Percentiles rank a stretch among this genome's conserved stretches.
These are phyloP conservation scores for Paraphysoderma sedebokerense DNA, from an alignment of 371 early-diverging fungal genomes.

Conservation along the genomic window DNA sequence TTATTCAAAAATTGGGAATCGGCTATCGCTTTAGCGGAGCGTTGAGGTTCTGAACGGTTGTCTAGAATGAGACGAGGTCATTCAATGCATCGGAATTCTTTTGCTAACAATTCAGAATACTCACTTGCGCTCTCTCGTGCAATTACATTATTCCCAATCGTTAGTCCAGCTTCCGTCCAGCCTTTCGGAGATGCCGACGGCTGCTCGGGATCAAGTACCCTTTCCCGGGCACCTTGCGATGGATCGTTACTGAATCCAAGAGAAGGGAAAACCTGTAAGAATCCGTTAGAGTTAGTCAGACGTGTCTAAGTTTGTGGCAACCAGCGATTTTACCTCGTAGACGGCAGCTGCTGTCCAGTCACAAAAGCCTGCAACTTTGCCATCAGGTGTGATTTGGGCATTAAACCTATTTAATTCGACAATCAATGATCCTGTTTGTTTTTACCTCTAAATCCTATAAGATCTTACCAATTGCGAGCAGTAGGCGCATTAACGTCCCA, in stretches of 20 bases:
- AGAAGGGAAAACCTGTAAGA: background rate
- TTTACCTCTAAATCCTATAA: too few relatives aligned
- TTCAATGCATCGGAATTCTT: too few relatives aligned
- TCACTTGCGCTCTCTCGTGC: background rate
- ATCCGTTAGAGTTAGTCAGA: too few relatives aligned
- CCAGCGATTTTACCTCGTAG: too few relatives aligned
- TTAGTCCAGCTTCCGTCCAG: conserved; percentile 18
- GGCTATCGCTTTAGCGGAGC: background rate
- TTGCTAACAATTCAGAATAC: background rate
- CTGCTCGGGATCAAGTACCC: conserved; percentile 56
- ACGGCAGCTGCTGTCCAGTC: background rate
- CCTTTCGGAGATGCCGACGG: conserved; percentile 53
- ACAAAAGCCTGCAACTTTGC: background rate
- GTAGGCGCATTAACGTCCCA: background rate
- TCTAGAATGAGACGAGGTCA: background rate
- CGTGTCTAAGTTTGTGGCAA: too few relatives aligned
- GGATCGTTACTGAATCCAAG: conserved; percentile 48
- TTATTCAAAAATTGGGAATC: background rate
- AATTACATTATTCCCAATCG: background rate
- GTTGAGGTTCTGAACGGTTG: background rate
- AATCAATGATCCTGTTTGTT: too few relatives aligned
- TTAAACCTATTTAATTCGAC: too few relatives aligned
- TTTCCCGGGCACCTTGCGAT: conserved; percentile 33
- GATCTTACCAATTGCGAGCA: background rate
- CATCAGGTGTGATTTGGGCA: background rate